Conservation (phyloP, 768 basidiomycete species). For the Mycena kentingensis region DNA sequence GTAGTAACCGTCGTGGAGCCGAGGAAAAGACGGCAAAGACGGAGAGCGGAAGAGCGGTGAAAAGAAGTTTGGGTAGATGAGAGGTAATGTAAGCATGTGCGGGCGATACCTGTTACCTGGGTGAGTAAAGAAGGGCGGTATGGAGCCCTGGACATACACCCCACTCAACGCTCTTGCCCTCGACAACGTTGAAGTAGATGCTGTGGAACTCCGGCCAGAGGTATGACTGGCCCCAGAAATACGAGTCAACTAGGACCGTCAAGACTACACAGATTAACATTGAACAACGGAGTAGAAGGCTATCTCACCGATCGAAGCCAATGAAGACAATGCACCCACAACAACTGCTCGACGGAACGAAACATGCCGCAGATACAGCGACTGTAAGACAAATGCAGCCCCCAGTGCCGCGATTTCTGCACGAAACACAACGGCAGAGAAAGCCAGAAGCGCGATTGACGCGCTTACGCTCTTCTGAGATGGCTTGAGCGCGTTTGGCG, state of each 20-base stretch:
- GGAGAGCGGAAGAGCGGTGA: conserved; percentile 63
- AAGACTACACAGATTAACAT: conserved; percentile 41
- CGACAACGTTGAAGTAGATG: conserved; percentile 81
- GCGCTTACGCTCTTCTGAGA: conserved; percentile 34
- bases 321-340: conserved; percentile 51
- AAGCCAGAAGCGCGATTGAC: conserved; percentile 64
- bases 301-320: conserved; percentile 53
- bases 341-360: conserved; percentile 46
- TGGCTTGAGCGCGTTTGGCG: conserved; percentile 42
- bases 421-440: conserved; percentile 71
- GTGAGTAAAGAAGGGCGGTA: not conserved
- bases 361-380: conserved; percentile 44
- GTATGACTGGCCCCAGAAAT: conserved; percentile 74
- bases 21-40: conserved; percentile 54
- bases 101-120: conserved; percentile 61
- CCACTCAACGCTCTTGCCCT: conserved; percentile 90
- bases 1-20: conserved; percentile 47
- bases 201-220: conserved; percentile 88
- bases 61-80: conserved; percentile 77
- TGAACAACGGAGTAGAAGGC: not conserved
- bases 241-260: conserved; percentile 74
- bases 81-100: conserved; percentile 62
- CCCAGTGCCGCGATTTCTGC: conserved; percentile 77
- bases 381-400: conserved; percentile 58
- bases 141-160: conserved; percentile 78